Percentiles rank a stretch among this genome's conserved stretches.
Evolutionary conservation across 192 early-diverging fungal species (phyloP).

Genomic region (Coemansia sp.): DNA sequence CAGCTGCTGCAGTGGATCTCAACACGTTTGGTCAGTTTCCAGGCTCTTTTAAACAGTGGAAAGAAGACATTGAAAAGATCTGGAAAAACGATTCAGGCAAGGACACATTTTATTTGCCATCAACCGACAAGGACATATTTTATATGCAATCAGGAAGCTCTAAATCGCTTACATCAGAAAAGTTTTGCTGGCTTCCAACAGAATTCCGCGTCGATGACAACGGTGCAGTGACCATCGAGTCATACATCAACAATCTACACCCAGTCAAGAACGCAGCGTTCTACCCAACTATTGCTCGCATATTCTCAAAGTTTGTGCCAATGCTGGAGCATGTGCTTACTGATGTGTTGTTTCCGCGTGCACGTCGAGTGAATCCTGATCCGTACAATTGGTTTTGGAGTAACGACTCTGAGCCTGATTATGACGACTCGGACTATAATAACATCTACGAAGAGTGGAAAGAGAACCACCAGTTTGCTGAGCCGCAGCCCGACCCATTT

Average conservation of each 20-base stretch:
- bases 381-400: conserved; percentile 23
- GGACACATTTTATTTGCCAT: conserved; percentile 11
- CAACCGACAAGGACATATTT: too few species aligned
- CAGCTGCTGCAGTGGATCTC: conserved; percentile 23
- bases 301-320: too few species aligned
- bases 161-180: not conserved
- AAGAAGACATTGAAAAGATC: too few species aligned
- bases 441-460: conserved; percentile 30
- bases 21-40: conserved; percentile 36
- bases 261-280: too few species aligned
- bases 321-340: conserved; percentile 52
- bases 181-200: conserved; percentile 63
- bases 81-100: conserved; percentile 10
- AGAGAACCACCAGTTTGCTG: conserved; percentile 17
- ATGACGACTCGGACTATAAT: conserved; percentile 21
- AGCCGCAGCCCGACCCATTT: conserved; percentile 47
- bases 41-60: not conserved
- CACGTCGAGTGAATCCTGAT: conserved; percentile 11
- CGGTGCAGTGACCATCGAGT: conserved; percentile 41
- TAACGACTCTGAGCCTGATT: conserved; percentile 9
- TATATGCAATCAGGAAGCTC: too few species aligned
- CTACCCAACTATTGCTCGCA: too few species aligned
- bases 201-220: conserved; percentile 59
- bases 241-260: too few species aligned
- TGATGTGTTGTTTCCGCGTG: conserved; percentile 20